Evolutionary conservation across 345 rosid species (phyloP), one percentile per base, ranked within the genome.

Genomic region (Syzygium grande): DNA sequence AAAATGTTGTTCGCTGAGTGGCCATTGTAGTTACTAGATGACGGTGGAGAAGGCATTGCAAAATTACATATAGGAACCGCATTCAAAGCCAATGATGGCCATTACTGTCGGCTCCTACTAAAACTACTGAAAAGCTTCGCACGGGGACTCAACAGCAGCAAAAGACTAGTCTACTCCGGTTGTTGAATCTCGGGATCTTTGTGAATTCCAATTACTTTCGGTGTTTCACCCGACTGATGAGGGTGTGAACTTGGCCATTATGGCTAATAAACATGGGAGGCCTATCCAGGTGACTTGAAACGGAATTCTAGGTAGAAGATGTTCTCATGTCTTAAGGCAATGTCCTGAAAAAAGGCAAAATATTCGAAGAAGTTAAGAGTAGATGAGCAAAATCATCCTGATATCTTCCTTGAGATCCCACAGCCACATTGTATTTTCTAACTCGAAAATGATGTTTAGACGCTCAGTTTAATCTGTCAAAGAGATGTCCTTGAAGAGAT

Each of bases 11-110:
- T 52, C 53, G 16, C 15, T 52, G 53, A 52, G 13, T 52, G 16
- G 53, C 53, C 53, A 52, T 13, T 52, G 53, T 16, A 15, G 15
- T 52, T 52, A 52, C 53, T 52, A 16, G 53, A 12, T 4, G 53
- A 52, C 53, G 16, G 16, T 52, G 53, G 53, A 52, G 53, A 52
- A 52, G 53, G 13, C 13, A 52, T 13, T 15, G 53, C 52, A 52
- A 12, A 12, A 52, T 14, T 61, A n/a, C 3, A 34, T n/a, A 13
- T 6, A 61, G 0, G 73, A 38, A 61, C 73, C 29, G 63, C 63
- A 58, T 58, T 58, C 13, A 58, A 58, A 23, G 63, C 14, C 0
- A 13, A 0, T 0, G 63, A 58, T 59, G 68, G 0, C 0, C 68
- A 27, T 12, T 59, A 59, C 68, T 12, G 30, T 30, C 27, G 30